These are phyloP conservation scores for Amborella trichopoda DNA, from an alignment of 164 flowering plant genomes.

Conservation along the genomic window DNA sequence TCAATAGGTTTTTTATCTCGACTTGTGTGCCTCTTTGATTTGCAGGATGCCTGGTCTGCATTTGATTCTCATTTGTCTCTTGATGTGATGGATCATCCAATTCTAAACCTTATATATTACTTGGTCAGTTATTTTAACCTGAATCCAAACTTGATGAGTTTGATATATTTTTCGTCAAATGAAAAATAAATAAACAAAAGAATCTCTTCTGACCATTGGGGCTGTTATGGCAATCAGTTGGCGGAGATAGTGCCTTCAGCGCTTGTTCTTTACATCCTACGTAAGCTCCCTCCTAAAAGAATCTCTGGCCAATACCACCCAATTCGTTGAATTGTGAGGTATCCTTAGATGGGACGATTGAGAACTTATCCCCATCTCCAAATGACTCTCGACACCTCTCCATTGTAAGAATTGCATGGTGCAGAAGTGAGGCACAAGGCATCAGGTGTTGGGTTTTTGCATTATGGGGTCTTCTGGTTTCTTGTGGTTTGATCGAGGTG, in stretches of 20 bases:
- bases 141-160: not conserved
- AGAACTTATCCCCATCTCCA: too few species aligned
- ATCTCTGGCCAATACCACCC: slow-evolving; percentile 88
- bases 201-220: not conserved
- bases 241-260: slow-evolving; percentile 90
- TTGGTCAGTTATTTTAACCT: slow-evolving; percentile 34
- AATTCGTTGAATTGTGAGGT: slow-evolving; percentile 28
- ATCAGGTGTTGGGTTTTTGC: too few species aligned
- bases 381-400: too few species aligned
- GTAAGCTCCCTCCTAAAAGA: slow-evolving; percentile 89
- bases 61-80: slow-evolving; percentile 72
- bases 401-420: too few species aligned
- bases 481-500: too few species aligned
- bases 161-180: not conserved
- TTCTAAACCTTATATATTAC: slow-evolving; percentile 71
- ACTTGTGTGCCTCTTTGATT: not conserved
- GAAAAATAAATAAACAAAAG: too few species aligned
- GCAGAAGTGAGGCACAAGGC: too few species aligned
- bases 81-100: slow-evolving; percentile 79
- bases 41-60: slow-evolving; percentile 74
- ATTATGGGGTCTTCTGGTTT: too few species aligned
- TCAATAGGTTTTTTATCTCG: not conserved
- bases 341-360: too few species aligned
- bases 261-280: slow-evolving; percentile 78
- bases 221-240: slow-evolving; percentile 28